Base-by-base conservation (phyloP, 257 asterid genomes). In the Salvia rosmarinus region DNA sequence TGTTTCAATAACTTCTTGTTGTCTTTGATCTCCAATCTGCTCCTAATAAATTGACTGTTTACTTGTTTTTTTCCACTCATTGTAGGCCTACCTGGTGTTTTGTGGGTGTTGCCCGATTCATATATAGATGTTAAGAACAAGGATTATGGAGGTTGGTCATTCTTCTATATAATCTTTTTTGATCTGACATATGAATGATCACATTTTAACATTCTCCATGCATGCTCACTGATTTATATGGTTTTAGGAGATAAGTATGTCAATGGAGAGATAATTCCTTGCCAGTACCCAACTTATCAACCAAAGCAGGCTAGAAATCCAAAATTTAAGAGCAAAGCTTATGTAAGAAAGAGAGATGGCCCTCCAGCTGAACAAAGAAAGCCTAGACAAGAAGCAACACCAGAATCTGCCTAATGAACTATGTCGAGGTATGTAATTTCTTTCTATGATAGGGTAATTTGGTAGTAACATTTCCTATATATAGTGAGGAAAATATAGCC, bases 51-150 rank as follows among this genome's bases (percentile, higher is more conserved):
- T 19, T 34, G 37, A 59, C 30, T 34, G 23, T 62, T 20, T n/a
- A 13, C 11, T 8, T 49, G 16, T 40, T 37, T 63, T 32, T 56
- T 43, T n/a, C n/a, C 32, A 14, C 40, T 52, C 35, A 34, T 55
- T 83, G 65, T 80, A 95, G 98, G 99, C 74, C 75, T 91, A 70
- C 99, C 99, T 42, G 98, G 99, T 66, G 99, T 91, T 69, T 70
- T 95, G 44, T 95, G 99, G 99, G 99, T 95, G 58, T 81, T 95
- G 66, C 98, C 98, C 7, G 99, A 95, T 85, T 95, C 99, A 25
- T 95, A 91, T 72, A 89, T 95, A 9, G 99, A 95, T 79, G 96
- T 95, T 46, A 95, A 91, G 89, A 91, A 91, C 87, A 91, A 95
- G 84, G 98, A 95, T 73, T 95, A 95, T 74, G 99, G 99, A 91